Base-by-base conservation (phyloP, 2,329 filamentous ascomycete genomes). In the Xylaria sp. region DNA sequence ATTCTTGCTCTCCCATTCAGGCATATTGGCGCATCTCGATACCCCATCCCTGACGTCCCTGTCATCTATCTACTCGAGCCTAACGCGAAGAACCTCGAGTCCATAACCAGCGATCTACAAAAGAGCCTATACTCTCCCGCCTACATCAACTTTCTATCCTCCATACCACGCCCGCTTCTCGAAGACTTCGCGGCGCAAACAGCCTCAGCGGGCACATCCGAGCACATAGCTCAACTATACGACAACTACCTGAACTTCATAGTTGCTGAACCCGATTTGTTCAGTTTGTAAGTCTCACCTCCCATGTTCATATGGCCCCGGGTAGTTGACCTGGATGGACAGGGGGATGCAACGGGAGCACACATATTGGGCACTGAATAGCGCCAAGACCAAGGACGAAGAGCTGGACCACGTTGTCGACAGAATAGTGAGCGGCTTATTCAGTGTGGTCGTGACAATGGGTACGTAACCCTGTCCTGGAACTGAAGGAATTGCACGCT, bases 201-300 rank as follows among this genome's bases (percentile, higher is more conserved):
- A 9, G 92, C 91, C 5, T 78, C 89, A 24, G 86, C 91, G 11
- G 90, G 88, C 21, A 96, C 92, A 0, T 87, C 93, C 4, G 93
- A 97, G 64, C 86, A 90, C 66, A 92, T 99, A 59, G 87, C 92
- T 2, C 92, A 97, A 67, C 84, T 99, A 6, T 99, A 88, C 66
- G 94, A 99, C 70, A 94, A 99, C 71, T 97, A 97, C 69, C 80
- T 99, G 49, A 97, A 99, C 74, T 99, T 97, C 68, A 90, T 97
- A 59, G 93, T 97, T 39, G 90, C 90, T 29, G 94, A 99, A 71
- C 92, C 93, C 4, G 93, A 97, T 70, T 79, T 99, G 4, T 99
- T 99, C 75, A 96, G 90, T 68, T 77, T 99, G n/a, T n/a, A n/a
- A n/a, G n/a, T n/a, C n/a, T n/a, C n/a, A n/a, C n/a, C n/a, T n/a